Evolutionary conservation across 768 basidiomycete species (phyloP).

Genomic region (Rhodotorula sphaerocarpa): DNA sequence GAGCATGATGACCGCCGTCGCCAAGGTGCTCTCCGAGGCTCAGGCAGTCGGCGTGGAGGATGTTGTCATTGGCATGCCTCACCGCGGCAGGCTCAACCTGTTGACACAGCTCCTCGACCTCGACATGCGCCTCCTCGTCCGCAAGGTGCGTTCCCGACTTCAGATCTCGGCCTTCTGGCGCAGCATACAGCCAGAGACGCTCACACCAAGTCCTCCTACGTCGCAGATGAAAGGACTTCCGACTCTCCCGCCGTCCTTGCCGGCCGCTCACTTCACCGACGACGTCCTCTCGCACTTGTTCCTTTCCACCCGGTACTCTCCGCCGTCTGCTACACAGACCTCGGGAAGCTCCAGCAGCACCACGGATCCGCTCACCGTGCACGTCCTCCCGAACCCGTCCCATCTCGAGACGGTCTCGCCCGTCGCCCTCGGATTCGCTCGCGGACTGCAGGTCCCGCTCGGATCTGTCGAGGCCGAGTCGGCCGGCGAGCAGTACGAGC

Average conservation of each 20-base stretch:
- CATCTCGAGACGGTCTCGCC: slow-evolving; percentile 62
- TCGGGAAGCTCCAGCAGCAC: slow-evolving; percentile 40
- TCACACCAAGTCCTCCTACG: not conserved
- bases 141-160: slow-evolving; percentile 49
- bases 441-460: slow-evolving; percentile 70
- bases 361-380: slow-evolving; percentile 60
- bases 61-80: slow-evolving; percentile 17
- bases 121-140: slow-evolving; percentile 62
- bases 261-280: slow-evolving; percentile 48
- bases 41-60: slow-evolving; percentile 49
- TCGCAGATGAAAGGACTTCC: slow-evolving; percentile 53
- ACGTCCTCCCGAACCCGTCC: slow-evolving; percentile 53
- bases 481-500: slow-evolving; percentile 42
- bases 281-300: slow-evolving; percentile 86
- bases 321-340: slow-evolving; percentile 60
- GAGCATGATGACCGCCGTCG: slow-evolving; percentile 83
- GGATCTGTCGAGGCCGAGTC: slow-evolving; percentile 34
- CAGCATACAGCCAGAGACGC: not conserved
- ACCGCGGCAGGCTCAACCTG: slow-evolving; percentile 49
- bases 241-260: slow-evolving; percentile 22
- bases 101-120: slow-evolving; percentile 67
- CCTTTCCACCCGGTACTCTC: slow-evolving; percentile 52
- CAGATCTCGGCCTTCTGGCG: too few species aligned
- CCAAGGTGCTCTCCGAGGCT: slow-evolving; percentile 62
- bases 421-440: slow-evolving; percentile 77